Base-by-base conservation (phyloP, 345 rosid genomes). In the Eutrema yunnanense region DNA sequence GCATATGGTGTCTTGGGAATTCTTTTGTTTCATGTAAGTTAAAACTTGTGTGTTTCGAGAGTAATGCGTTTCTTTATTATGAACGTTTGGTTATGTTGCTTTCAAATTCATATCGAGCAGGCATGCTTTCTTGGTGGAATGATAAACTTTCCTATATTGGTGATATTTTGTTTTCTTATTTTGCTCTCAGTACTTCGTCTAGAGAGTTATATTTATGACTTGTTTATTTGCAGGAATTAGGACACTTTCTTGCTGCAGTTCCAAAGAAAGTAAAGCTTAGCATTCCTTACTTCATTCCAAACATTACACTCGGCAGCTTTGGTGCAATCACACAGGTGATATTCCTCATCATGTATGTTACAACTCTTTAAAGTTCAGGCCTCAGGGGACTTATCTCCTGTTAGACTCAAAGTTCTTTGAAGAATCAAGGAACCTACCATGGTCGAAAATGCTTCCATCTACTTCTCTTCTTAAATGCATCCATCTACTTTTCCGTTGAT, bases 301-400 rank as follows among this genome's bases (percentile, higher is more conserved):
- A 94, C 82, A 90, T 89, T 30, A 94, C 98, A 13, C 97, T 94
- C 72, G 98, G 98, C 34, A 94, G 98, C 79, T 94, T 94, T 80
- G 96, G 97, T 67, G 97, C 98, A 66, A 90, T 94, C 78, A 94
- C 98, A 67, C 98, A 90, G 92, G 98, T 87, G 38, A 63, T 58
- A 48, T 36, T 63, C 13, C 19, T 77, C 42, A 44, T 44, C 36
- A 42, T 47, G 29, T 32, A 34, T 16, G 42, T 29, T 62, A 71
- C 60, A 48, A 46, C 37, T 75, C 49, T 49, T 27, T 67, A 8
- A 70, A 37, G 59, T 60, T 65, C 44, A 37, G 33, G 33, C 3
- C 33, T 30, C 33, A 32, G 33, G 66, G 57, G 57, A 47, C 27
- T 50, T 54, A 40, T 50, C 5, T 33, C 48, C 65, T 71, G 37